Evolutionary conservation across 2,329 filamentous ascomycete species (phyloP), one percentile per base, ranked within the genome.

Genomic region (Epichloe sp.): DNA sequence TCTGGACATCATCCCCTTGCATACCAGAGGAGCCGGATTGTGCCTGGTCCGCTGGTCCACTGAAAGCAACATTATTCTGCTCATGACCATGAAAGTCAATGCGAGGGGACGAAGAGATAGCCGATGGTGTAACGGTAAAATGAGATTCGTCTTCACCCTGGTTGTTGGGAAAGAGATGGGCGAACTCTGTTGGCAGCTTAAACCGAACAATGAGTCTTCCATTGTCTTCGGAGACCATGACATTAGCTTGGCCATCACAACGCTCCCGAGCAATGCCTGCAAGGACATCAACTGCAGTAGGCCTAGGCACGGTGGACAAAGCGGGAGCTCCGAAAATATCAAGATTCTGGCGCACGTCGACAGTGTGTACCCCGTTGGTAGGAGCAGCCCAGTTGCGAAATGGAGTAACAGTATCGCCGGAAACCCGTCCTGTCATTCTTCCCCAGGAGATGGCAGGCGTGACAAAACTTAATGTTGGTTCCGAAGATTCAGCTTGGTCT

Each of bases 141-240:
- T 38, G 56, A 36, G 59, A 58, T 37, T 62, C 60, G n/a, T 65
- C 58, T 17, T 56, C 54, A 3, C 59, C 62, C 48, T 65, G 61
- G 49, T 52, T 62, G 2, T 53, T 43, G 12, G 65, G 62, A 50
- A 68, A 66, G 42, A 65, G 51, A 37, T 57, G 49, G 26, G 62
- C 59, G 50, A 62, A 62, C 51, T 64, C 52, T 21, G 58, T 53
- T 48, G 66, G 63, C 49, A 68, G 43, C 66, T 68, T 68, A 66
- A 68, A 68, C 62, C 64, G 59, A 53, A 68, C 65, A 51, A 67
- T 55, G 38, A 68, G 61, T 50, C 63, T 58, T 41, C 57, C 63
- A 40, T 60, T 59, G 44, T 62, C 57, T 44, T 62, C 56, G 10
- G 48, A 55, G 36, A 66, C 54, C 42, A 59, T 53, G 55, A 66